Evolutionary conservation across 2,329 filamentous ascomycete genomes (phyloP).

Genomic region (Neopestalotiopsis sp.): DNA sequence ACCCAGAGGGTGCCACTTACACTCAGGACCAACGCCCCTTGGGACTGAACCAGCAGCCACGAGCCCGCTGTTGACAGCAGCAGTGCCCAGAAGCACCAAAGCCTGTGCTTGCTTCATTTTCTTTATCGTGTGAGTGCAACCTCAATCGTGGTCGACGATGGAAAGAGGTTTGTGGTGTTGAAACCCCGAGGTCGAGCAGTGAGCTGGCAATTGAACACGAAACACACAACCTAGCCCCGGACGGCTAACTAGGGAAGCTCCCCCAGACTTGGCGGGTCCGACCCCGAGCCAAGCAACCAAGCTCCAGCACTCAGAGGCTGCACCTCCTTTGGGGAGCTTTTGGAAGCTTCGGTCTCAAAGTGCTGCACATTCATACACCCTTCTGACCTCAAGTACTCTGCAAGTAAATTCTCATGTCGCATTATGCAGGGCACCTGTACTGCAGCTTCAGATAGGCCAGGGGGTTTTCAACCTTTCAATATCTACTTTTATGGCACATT

Average conservation of each 20-base stretch:
- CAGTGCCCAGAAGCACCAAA: conserved; percentile 57
- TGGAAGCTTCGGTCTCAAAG: background rate
- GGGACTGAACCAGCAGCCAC: conserved; percentile 73
- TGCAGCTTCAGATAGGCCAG: no score
- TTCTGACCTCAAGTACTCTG: no score
- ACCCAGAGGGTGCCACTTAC: conserved; percentile 60
- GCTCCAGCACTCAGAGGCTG: background rate
- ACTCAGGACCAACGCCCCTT: conserved; percentile 88
- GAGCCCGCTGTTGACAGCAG: conserved; percentile 53
- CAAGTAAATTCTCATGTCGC: no score
- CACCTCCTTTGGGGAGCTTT: background rate
- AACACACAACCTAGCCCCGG: conserved; percentile 4
- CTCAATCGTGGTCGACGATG: conserved; percentile 12
- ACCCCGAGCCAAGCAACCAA: background rate
- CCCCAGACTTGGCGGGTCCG: conserved; percentile 6
- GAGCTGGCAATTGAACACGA: conserved; percentile 20
- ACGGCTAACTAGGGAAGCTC: conserved; percentile 4
- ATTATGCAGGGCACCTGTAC: no score
- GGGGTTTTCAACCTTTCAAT: no score
- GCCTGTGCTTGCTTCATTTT: conserved; percentile 55
- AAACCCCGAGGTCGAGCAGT: background rate
- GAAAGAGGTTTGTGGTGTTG: conserved; percentile 5
- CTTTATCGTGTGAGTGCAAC: conserved; percentile 4
- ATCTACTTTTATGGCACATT: no score
- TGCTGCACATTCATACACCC: no score